These are phyloP conservation scores for Terfezia boudieri DNA, from an alignment of 495 filamentous ascomycete genomes.

Conservation along the genomic window DNA sequence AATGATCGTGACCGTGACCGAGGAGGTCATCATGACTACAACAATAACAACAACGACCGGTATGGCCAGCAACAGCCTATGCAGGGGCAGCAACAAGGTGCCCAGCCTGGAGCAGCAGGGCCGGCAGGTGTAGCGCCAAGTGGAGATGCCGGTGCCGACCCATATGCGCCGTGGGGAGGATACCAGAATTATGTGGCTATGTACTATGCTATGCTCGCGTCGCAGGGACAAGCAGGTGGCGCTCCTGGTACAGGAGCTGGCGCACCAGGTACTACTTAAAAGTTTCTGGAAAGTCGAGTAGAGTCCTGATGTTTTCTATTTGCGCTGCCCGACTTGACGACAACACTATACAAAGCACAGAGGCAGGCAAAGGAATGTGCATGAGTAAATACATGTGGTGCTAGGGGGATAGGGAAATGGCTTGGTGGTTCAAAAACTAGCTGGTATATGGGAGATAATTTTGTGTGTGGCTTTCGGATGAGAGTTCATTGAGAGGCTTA, in stretches of 20 bases:
- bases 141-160: slow-evolving; percentile 5
- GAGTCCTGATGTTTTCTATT: too few relatives aligned
- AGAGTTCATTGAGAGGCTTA: too few relatives aligned
- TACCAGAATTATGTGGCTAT: slow-evolving; percentile 18
- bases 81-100: slow-evolving; percentile 6
- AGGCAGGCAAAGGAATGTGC: too few relatives aligned
- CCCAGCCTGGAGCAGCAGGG: background rate
- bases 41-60: slow-evolving; percentile 10
- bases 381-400: too few relatives aligned
- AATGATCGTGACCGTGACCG: background rate
- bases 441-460: too few relatives aligned
- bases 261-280: background rate
- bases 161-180: slow-evolving; percentile 18
- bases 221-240: slow-evolving; percentile 11
- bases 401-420: too few relatives aligned
- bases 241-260: slow-evolving; percentile 3
- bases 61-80: slow-evolving; percentile 10
- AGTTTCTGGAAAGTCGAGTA: background rate
- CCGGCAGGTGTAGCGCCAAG: background rate
- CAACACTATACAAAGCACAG: too few relatives aligned
- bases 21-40: background rate
- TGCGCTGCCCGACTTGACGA: too few relatives aligned
- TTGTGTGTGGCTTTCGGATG: too few relatives aligned
- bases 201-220: slow-evolving; percentile 18
- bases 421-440: too few relatives aligned